A percentile compares a stretch with the other conserved stretches of the same genome.
These are phyloP conservation scores for Pythium grandisporangium DNA, from an alignment of 352 stramenopile genomes.

Conservation along the genomic window DNA sequence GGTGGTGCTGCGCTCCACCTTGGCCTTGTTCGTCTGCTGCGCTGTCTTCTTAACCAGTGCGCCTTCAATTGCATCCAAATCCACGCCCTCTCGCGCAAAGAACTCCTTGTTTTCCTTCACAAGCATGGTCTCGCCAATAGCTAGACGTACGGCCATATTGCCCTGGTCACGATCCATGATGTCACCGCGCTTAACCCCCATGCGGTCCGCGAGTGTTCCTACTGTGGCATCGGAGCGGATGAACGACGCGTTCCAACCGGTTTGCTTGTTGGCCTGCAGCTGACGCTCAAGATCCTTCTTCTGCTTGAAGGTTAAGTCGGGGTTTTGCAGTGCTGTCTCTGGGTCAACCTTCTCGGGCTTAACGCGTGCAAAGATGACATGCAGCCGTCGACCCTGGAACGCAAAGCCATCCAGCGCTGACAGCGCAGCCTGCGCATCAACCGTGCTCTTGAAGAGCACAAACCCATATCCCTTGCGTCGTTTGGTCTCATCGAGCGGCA, in stretches of 20 bases:
- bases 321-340: slow-evolving; percentile 41
- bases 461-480: slow-evolving; percentile 97
- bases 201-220: slow-evolving; percentile 66
- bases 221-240: slow-evolving; percentile 70
- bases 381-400: slow-evolving; percentile 95
- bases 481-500: slow-evolving; percentile 94
- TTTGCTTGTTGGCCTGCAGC: slow-evolving; percentile 63
- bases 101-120: slow-evolving; percentile 98
- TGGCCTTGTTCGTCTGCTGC: slow-evolving; percentile 26
- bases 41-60: slow-evolving; percentile 46
- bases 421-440: slow-evolving; percentile 86
- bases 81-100: slow-evolving; percentile 91
- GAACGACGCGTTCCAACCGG: slow-evolving; percentile 95
- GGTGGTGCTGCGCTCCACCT: slow-evolving; percentile 89
- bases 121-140: slow-evolving; percentile 96
- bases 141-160: slow-evolving; percentile 96
- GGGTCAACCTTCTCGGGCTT: slow-evolving; percentile 59
- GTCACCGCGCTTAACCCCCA: slow-evolving; percentile 91
- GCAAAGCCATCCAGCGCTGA: slow-evolving; percentile 87
- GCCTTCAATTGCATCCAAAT: slow-evolving; percentile 91
- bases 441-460: slow-evolving; percentile 90
- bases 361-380: slow-evolving; percentile 88
- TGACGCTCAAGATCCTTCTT: slow-evolving; percentile 88
- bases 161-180: slow-evolving; percentile 93
- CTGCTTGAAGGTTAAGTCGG: slow-evolving; percentile 83